Conservation (phyloP, 2,329 filamentous ascomycete genomes). For the Sporothrix dimorphospora region DNA sequence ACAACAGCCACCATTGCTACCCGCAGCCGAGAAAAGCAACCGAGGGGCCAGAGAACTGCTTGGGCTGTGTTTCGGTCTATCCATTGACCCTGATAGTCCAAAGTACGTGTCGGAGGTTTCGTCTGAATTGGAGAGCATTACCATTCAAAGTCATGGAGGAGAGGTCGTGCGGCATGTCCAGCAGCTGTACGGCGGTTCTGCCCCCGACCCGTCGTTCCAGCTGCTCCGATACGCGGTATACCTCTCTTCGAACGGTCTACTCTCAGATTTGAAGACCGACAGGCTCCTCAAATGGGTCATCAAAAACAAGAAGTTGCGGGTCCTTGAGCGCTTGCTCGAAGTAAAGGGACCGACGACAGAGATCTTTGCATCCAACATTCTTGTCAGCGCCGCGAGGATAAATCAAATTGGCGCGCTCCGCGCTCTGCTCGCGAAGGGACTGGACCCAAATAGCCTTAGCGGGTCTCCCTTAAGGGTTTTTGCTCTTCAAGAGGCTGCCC, state of each 20-base stretch:
- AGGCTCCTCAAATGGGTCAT: constrained; percentile 7
- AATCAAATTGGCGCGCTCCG: background rate
- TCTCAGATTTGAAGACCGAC: background rate
- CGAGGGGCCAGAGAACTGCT: background rate
- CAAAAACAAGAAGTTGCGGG: background rate
- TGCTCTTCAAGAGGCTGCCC: background rate
- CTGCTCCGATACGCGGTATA: constrained; percentile 6
- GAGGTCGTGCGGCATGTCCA: background rate
- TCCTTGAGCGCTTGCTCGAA: background rate
- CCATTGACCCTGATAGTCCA: background rate
- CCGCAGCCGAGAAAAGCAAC: background rate
- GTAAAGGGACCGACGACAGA: background rate
- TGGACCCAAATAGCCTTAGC: background rate
- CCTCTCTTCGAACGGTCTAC: constrained; percentile 4
- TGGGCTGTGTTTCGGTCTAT: background rate
- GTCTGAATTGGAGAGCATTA: background rate
- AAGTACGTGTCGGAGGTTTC: background rate
- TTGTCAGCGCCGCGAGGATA: background rate
- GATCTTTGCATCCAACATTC: constrained; percentile 6
- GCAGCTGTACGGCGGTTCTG: background rate
- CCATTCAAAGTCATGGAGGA: background rate
- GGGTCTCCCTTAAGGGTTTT: background rate
- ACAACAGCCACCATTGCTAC: background rate
- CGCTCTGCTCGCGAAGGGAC: constrained; percentile 9
- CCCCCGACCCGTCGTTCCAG: background rate